Conservation (phyloP, 2,329 filamentous ascomycete species). For the Aschersonia sp. region DNA sequence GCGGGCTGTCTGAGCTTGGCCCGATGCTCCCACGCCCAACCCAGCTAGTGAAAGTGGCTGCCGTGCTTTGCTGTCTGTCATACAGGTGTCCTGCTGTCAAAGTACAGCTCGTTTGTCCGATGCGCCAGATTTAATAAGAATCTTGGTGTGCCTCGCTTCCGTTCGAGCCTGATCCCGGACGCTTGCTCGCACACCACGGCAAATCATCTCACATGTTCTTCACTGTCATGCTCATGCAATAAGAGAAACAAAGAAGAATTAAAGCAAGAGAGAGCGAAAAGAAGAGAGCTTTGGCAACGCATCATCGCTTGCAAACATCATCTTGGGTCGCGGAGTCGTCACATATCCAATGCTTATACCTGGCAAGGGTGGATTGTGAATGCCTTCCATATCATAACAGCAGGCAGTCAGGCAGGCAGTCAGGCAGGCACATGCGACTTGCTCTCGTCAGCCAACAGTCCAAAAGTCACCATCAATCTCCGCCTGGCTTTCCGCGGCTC, state of each 20-base stretch:
- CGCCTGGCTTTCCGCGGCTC: too few species aligned
- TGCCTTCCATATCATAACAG: not conserved
- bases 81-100: too few species aligned
- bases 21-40: not conserved
- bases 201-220: too few species aligned
- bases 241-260: too few species aligned
- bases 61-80: not conserved
- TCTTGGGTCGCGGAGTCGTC: not conserved
- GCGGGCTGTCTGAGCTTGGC: not conserved
- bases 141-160: too few species aligned
- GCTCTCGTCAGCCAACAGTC: not conserved
- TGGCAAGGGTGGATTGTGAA: not conserved
- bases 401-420: not conserved
- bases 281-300: not conserved
- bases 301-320: not conserved
- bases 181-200: too few species aligned
- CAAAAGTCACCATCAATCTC: too few species aligned
- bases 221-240: too few species aligned
- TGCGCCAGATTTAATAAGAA: too few species aligned
- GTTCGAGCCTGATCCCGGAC: too few species aligned
- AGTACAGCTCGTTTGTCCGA: too few species aligned
- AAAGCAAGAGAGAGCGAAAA: not conserved
- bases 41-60: not conserved
- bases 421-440: not conserved
- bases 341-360: not conserved